Base-by-base conservation (phyloP, 2,329 filamentous ascomycete genomes). In the Scedosporium boydii region DNA sequence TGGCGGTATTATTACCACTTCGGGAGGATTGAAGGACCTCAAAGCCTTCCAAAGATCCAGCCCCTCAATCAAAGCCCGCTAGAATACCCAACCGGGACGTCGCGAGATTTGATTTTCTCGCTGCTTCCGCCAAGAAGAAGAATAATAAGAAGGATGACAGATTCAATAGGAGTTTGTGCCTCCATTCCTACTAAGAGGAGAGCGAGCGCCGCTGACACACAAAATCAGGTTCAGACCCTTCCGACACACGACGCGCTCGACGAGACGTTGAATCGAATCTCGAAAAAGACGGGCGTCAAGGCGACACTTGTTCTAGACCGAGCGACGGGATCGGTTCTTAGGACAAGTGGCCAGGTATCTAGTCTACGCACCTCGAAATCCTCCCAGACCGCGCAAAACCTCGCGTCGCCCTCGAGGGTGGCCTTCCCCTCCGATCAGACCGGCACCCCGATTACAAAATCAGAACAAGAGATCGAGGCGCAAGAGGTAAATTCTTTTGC, bases 271-370 rank as follows among this genome's bases (percentile, higher is more conserved):
- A 83, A 82, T 57, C 86, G 88, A 18, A 80, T 95, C 55, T 86
- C 88, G 48, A 88, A 88, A 71, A 93, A 93, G 70, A 83, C 88
- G 34, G 89, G 89, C 64, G 90, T 95, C 60, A 89, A 89, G 72
- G 89, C 88, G 68, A 89, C 89, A 62, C 81, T 95, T 58, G 84
- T 91, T 62, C 79, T 95, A 51, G 89, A 92, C 68, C 85, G 89
- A 63, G 76, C 82, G 14, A 87, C 83, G 23, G 90, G 89, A 60
- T 82, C 88, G 2, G 89, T 95, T 59, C 81, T 95, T 60, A 89
- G 88, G 70, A 89, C 87, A 6, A 89, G 84, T 61, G 90, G 90
- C 58, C 80, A 91, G 64, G 76, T 88, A 12, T 83, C 86, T 1
- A 80, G 82, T 14, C 80, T 88, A 58, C 70, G 71, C 6, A 76